These are phyloP conservation scores for Debaryomyces udenii DNA, from an alignment of 1,139 yeast genomes.

Conservation along the genomic window DNA sequence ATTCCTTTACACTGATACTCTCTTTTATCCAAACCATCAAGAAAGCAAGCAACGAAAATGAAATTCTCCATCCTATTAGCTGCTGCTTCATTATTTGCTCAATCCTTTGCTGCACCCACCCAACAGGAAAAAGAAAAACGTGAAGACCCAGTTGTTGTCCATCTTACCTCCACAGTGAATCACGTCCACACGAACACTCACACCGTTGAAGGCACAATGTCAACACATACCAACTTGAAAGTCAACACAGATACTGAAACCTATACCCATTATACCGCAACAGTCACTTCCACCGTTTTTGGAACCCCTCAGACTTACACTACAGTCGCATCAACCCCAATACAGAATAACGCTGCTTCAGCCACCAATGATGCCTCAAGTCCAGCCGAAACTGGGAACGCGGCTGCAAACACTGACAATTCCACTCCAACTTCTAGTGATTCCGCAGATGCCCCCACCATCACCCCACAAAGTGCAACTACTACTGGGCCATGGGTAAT, in stretches of 20 bases:
- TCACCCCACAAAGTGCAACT: constrained; percentile 36
- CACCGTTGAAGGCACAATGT: constrained; percentile 35
- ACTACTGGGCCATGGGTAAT: constrained; percentile 44
- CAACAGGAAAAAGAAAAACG: constrained; percentile 19
- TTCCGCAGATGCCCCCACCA: constrained; percentile 31
- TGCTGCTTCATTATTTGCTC: constrained; percentile 25
- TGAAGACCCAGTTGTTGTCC: constrained; percentile 35
- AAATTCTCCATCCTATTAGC: constrained; percentile 35
- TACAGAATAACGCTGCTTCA: constrained; percentile 13
- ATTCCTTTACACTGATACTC: constrained; percentile 17
- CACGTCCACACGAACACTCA: constrained; percentile 36
- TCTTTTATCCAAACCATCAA: constrained; percentile 18
- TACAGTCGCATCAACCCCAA: constrained; percentile 43
- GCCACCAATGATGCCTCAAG: not conserved
- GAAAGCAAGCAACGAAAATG: constrained; percentile 24
- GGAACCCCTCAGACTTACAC: constrained; percentile 44
- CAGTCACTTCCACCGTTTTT: constrained; percentile 46
- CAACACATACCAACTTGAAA: constrained; percentile 33
- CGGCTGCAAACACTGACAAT: constrained; percentile 13
- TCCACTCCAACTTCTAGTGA: constrained; percentile 13
- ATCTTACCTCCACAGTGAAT: constrained; percentile 41
- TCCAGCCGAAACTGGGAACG: constrained; percentile 13
- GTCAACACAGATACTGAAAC: constrained; percentile 41
- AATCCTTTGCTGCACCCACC: constrained; percentile 33
- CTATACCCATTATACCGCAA: constrained; percentile 48